phyloP scores from a whole-genome alignment of 2,329 filamentous ascomycete species.

The Curvularia spicifera region DNA sequence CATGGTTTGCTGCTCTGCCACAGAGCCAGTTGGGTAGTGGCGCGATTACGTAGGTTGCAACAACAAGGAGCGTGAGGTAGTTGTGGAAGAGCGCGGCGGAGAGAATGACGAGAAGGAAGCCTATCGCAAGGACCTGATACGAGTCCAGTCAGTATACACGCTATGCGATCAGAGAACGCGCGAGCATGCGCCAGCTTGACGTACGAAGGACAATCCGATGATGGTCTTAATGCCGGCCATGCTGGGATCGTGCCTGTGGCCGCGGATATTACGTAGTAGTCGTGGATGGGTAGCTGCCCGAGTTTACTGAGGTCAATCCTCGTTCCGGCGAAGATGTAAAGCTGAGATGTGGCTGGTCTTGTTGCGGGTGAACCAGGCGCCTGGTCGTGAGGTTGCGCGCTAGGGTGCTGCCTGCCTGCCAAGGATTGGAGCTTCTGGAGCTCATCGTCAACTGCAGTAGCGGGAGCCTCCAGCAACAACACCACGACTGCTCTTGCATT shows the following conservation, averaged over 20 bases:
- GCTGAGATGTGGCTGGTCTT: constrained; percentile 10
- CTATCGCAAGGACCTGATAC: constrained; percentile 83
- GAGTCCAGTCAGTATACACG: constrained; percentile 9
- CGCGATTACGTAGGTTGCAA: constrained; percentile 92
- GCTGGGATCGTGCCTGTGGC: constrained; percentile 34
- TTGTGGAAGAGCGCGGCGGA: constrained; percentile 94
- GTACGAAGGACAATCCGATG: constrained; percentile 95
- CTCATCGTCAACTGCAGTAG: constrained; percentile 32
- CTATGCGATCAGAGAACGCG: constrained; percentile 7
- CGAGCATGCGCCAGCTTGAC: constrained; percentile 42
- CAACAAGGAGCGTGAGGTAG: constrained; percentile 94
- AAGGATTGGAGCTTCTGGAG: constrained; percentile 19
- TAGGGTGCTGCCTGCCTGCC: constrained; percentile 10
- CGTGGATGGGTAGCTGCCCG: not conserved
- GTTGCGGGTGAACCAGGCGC: constrained; percentile 5
- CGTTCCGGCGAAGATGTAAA: constrained; percentile 17
- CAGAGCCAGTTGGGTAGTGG: constrained; percentile 98
- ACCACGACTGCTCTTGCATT: constrained; percentile 16
- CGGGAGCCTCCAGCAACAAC: constrained; percentile 35
- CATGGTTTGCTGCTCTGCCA: constrained; percentile 82
- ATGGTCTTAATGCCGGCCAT: constrained; percentile 97
- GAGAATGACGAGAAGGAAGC: constrained; percentile 98
- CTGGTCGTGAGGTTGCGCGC: constrained; percentile 13
- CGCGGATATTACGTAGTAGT: not conserved
- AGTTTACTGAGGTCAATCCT: constrained; percentile 1